Base-by-base conservation (phyloP, 768 basidiomycete genomes). In the Neoboletus subvelutipes region DNA sequence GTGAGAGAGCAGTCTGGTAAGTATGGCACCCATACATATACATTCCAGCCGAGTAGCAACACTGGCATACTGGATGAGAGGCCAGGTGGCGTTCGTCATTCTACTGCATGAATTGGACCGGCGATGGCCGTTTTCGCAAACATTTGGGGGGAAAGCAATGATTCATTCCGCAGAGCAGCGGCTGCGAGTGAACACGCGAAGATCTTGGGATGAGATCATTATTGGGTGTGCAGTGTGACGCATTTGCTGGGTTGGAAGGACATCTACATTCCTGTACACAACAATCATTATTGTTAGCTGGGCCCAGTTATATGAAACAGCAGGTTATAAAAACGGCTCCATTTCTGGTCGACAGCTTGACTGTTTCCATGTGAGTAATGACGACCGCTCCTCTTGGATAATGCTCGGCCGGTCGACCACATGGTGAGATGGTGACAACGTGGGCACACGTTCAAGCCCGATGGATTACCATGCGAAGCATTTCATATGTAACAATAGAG, bases 371-470 rank as follows among this genome's bases (percentile, higher is more conserved):
- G 46, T 22, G 46, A 10, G 4, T 5, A 20, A 26, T 10, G 26
- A 26, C 17, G 24, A 24, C 22, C 17, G 33, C 22, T 24, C 15
- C 45, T 26, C 24, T 26, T 57, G 5, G 22, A 20, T 28, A 39
- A 29, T 2, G 41, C 34, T 48, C 34, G 11, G 34, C 34, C 11
- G 36, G 29, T 26, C 20, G 12, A 36, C 45, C 53, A n/a, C 48
- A 45, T 57, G 60, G 42, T 20, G 31, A 33, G 26, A 40, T 41
- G 46, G 50, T 31, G 50, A 49, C 29, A 28, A 52, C 28, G 18
- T 22, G 59, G 24, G 33, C 34, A 12, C 22, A 40, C 22, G 13
- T 20, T 22, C 29, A 31, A 22, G 15, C 11, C n/a, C 20, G n/a
- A n/a, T n/a, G n/a, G n/a, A 37, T 57, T 29, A 57, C 34, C 42